Conservation (phyloP, 179 eudicot genomes). For the Camellia oleifera region DNA sequence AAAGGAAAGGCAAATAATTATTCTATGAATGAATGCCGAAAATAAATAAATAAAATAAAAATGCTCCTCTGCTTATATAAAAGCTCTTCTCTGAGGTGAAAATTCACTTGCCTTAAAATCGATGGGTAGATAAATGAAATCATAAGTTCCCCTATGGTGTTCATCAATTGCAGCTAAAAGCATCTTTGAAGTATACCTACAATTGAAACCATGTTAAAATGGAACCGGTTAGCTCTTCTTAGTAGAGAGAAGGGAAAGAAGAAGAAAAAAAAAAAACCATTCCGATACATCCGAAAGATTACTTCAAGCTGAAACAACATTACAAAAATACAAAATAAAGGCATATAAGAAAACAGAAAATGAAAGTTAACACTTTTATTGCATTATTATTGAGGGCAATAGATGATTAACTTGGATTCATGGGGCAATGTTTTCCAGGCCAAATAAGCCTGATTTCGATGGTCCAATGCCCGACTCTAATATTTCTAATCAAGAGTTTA, state of each 20-base stretch:
- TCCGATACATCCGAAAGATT: neutral
- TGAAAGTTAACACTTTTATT: conserved; percentile 7
- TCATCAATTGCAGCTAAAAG: conserved; percentile 88
- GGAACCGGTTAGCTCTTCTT: conserved; percentile 6
- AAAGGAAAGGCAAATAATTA: conserved; percentile 9
- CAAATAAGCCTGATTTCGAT: conserved; percentile 7
- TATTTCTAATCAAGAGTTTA: neutral
- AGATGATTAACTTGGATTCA: neutral
- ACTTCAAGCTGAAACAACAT: neutral
- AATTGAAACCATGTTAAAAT: conserved; percentile 12
- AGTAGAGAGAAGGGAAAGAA: neutral
- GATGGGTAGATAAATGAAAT: conserved; percentile 81
- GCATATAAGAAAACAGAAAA: neutral
- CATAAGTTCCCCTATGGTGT: conserved; percentile 73
- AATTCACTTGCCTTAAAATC: conserved; percentile 70
- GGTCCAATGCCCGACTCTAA: neutral
- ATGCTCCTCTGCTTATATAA: neutral
- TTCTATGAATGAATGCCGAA: neutral
- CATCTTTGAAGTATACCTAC: conserved; percentile 89
- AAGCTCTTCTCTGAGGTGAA: neutral
- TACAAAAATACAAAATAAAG: neutral
- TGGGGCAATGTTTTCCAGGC: neutral
- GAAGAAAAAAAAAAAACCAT: neutral
- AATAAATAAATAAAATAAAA: neutral
- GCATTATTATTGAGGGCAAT: conserved; percentile 6